Percentiles rank a stretch among this genome's conserved stretches.
Evolutionary conservation across 805 yeast genomes (phyloP).

Genomic region (Metschnikowia aberdeeniae): DNA sequence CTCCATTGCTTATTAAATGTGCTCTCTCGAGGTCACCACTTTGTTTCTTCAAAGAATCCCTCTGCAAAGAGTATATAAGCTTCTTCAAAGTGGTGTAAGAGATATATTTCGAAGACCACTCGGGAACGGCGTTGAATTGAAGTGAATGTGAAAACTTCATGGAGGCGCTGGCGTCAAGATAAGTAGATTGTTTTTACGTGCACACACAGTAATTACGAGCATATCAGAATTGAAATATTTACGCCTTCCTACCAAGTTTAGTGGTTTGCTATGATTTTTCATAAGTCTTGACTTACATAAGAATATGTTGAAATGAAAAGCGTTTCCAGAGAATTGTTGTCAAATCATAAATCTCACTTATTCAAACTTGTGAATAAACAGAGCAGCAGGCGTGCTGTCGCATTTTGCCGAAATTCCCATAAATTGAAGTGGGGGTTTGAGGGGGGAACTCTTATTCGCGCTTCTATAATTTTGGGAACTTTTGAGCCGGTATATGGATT

Average conservation of each 20-base stretch:
- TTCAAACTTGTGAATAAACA: too few species aligned
- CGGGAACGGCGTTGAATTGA: constrained; percentile 97
- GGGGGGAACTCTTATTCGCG: constrained; percentile 1
- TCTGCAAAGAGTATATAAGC: constrained; percentile 75
- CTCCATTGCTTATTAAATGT: constrained; percentile 23
- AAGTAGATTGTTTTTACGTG: not conserved
- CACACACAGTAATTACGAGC: constrained; percentile 3
- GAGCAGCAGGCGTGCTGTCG: not conserved
- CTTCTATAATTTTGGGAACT: not conserved
- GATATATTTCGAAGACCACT: constrained; percentile 91
- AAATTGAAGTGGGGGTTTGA: constrained; percentile 1
- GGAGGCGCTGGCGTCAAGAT: not conserved
- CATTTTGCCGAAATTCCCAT: constrained; percentile 1
- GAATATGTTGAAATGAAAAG: too few species aligned
- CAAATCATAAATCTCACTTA: not conserved
- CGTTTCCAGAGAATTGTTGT: too few species aligned
- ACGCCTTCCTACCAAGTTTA: not conserved
- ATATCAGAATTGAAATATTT: not conserved
- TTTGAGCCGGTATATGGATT: constrained; percentile 6
- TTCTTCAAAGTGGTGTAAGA: constrained; percentile 87
- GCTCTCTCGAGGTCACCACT: constrained; percentile 29
- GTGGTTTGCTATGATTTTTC: not conserved
- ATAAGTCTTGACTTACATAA: too few species aligned
- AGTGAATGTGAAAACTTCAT: constrained; percentile 96
- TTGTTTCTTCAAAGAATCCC: constrained; percentile 43